Base-by-base conservation (phyloP, 2,329 filamentous ascomycete genomes). In the Colletotrichum phormii region DNA sequence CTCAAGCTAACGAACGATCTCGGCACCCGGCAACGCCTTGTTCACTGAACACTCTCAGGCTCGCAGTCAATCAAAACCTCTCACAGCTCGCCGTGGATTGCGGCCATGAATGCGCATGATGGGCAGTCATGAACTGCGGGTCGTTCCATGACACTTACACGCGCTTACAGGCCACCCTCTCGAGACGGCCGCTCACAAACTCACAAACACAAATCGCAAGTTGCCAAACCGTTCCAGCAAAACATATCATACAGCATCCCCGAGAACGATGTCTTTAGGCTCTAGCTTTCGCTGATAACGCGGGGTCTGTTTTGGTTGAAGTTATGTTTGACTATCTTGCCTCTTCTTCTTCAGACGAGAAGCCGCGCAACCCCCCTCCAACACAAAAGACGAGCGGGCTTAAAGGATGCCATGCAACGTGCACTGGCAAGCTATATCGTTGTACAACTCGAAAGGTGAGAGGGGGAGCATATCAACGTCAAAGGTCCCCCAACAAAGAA, bases 221-320 rank as follows among this genome's bases (percentile, higher is more conserved):
- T 49, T 22, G 42, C 60, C 33, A 42, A 69, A 18, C 7, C 35
- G 29, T 13, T 46, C 31, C 65, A 35, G 64, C 58, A 58, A 62
- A 61, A 37, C 68, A 29, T 51, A 37, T n/a, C 11, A n/a, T 26
- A 18, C 11, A 29, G 22, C 8, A 24, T n/a, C 42, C 29, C 49
- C 58, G 26, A 69, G 59, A 63, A 24, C 24, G 15, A 37, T n/a
- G 24, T 35, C 46, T 53, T 53, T 63, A 35, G n/a, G 46, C 29
- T 60, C 54, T 69, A 53, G 59, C 67, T 72, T 72, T 63, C 26
- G 65, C 59, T 69, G 69, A 72, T 64, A 72, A 70, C 55, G 66
- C 70, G 60, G 60, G 66, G 70, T 70, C 66, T 31, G 70, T 72
- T 72, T 72, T 60, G 66, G 70, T 70, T 70, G 70, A 70, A 64